Base-by-base conservation (phyloP, 768 basidiomycete species). In the Leccinum olivaceopallidum region DNA sequence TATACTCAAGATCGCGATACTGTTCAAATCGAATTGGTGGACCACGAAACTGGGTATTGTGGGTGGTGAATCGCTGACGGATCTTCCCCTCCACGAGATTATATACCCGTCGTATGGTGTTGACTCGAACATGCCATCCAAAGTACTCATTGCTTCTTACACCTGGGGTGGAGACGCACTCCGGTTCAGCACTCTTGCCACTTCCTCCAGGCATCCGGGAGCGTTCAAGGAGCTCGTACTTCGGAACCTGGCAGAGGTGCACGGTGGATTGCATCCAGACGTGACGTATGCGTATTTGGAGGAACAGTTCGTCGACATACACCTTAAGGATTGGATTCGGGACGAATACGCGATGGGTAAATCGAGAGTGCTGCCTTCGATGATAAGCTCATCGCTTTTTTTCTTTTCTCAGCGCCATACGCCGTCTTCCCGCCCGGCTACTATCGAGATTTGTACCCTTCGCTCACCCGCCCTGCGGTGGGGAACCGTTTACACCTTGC, bases 401-500 rank as follows among this genome's bases (percentile, higher is more conserved):
- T n/a, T n/a, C 4, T 18, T 39, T 18, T 18, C 3, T 44, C 42
- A 44, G 42, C 9, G 42, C n/a, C 42, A 0, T 44, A 10, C n/a
- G 7, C 42, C 4, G 8, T 44, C n/a, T 44, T n/a, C 8, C 8
- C 8, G 16, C 39, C 39, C 4, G 39, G 39, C 8, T 42, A 42
- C 39, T 44, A 5, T 20, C n/a, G 42, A 44, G 42, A 44, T 44
- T n/a, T 44, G 18, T 44, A 44, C 42, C 42, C 42, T 10, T 44
- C n/a, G n/a, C 42, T 44, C 42, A 44, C 4, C 0, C 42, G n/a
- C n/a, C 42, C 42, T 44, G 42, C n/a, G 9, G 42, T 9, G 10
- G n/a, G n/a, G n/a, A 44, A n/a, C 9, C n/a, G 42, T 44, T 4
- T 44, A 10, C 42, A 44, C 9, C 10, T 44, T 44, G 75, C 42